Evolutionary conservation across 495 filamentous ascomycete species (phyloP).

Genomic region (Aspergillus cavernicola): DNA sequence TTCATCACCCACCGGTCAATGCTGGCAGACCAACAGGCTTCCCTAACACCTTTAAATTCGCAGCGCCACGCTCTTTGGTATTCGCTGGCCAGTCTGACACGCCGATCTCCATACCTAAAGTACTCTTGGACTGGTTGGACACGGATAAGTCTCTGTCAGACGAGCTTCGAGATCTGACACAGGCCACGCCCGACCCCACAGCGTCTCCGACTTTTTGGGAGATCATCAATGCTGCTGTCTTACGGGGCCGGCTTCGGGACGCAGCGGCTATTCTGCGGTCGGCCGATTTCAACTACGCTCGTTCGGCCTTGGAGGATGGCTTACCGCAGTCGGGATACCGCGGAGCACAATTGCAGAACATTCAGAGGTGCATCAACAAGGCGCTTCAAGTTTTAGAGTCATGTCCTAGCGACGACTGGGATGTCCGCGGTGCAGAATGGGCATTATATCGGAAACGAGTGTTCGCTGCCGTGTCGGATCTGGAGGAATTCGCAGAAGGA

Average conservation of each 20-base stretch:
- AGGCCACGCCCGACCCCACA: slow-evolving; percentile 64
- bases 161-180: slow-evolving; percentile 57
- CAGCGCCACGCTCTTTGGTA: slow-evolving; percentile 27
- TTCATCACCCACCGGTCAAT: slow-evolving; percentile 63
- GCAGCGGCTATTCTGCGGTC: slow-evolving; percentile 60
- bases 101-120: slow-evolving; percentile 58
- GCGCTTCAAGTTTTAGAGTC: slow-evolving; percentile 61
- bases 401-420: slow-evolving; percentile 76
- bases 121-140: slow-evolving; percentile 76
- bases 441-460: slow-evolving; percentile 68
- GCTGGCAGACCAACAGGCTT: slow-evolving; percentile 26
- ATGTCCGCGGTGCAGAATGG: slow-evolving; percentile 74
- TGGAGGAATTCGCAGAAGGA: slow-evolving; percentile 73
- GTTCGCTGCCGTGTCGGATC: slow-evolving; percentile 57
- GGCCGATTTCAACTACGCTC: slow-evolving; percentile 71
- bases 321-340: slow-evolving; percentile 61
- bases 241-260: slow-evolving; percentile 66
- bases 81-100: slow-evolving; percentile 35
- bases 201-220: slow-evolving; percentile 78
- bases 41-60: slow-evolving; percentile 22
- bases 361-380: slow-evolving; percentile 62
- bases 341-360: slow-evolving; percentile 66
- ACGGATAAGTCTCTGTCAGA: slow-evolving; percentile 56
- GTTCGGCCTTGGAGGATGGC: slow-evolving; percentile 53
- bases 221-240: slow-evolving; percentile 58